phyloP scores from a whole-genome alignment of 306 rosid genomes.

The Argentina anserina region DNA sequence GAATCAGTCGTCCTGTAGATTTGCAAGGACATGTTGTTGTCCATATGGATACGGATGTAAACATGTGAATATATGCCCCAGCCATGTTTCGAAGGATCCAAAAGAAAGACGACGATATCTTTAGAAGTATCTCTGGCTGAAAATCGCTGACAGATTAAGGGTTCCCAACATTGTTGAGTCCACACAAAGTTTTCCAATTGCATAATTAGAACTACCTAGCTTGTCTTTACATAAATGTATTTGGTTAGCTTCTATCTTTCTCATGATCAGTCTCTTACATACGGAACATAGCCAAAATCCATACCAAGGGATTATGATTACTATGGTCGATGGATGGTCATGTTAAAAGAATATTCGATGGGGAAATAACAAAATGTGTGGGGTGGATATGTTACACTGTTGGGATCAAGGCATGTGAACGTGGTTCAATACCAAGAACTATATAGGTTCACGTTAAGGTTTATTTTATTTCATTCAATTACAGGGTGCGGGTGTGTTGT shows the following conservation, averaged over 20 bases:
- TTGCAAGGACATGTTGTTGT: background rate
- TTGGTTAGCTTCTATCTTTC: background rate
- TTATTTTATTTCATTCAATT: no score
- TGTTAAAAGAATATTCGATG: background rate
- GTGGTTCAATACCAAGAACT: no score
- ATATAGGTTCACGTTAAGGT: no score
- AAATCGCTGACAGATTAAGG: background rate
- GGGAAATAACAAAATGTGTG: background rate
- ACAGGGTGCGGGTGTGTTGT: no score
- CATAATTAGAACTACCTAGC: background rate
- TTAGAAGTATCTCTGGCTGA: background rate
- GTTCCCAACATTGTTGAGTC: background rate
- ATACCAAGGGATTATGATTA: background rate
- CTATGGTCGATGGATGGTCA: background rate
- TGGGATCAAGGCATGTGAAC: background rate
- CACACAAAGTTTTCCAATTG: background rate
- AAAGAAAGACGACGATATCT: constrained; percentile 13
- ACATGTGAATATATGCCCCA: background rate
- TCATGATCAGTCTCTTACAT: background rate
- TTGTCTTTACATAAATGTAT: background rate
- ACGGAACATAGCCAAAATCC: background rate
- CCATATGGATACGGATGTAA: background rate
- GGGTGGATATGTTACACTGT: background rate
- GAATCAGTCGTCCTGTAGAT: background rate
- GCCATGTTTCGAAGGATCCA: constrained; percentile 10